Base-by-base conservation (phyloP, 768 basidiomycete species). In the Tremella fuciformis region DNA sequence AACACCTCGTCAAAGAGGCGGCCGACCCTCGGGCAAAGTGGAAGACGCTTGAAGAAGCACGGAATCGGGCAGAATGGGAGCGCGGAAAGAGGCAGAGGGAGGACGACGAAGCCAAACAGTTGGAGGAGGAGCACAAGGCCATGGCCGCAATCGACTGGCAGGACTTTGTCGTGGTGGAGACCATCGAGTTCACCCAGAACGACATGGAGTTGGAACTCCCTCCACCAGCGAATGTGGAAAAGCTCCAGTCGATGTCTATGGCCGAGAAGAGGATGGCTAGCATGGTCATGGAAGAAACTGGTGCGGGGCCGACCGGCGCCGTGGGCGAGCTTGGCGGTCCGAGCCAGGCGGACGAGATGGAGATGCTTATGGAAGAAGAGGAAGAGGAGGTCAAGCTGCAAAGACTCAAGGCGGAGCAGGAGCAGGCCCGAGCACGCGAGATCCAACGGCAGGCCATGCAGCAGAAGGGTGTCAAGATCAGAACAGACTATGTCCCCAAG, bases 81-180 rank as follows among this genome's bases (percentile, higher is more conserved):
- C 84, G 84, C 65, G 80, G 85, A 65, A 88, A 88, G 74, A 80
- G 86, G 47, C 90, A 93, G 73, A 84, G 87, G 76, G 87, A 89
- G 59, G 88, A 89, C 78, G 87, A 86, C 74, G 83, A 87, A 39
- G 83, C 89, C 64, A 91, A 96, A 69, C 90, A 98, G 65, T 85
- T 88, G 68, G 94, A 94, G 67, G 91, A 91, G 55, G 91, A 96
- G 71, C 82, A 86, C 79, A 82, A 90, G 85, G 94, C 93, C 3
- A 93, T 96, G 71, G 90, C 91, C 44, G 90, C 93, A 74, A 97
- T 99, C 67, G 96, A 99, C 74, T 99, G 96, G 96, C 91, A 99
- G 71, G 96, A 98, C 74, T 98, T 96, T 79, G 91, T 92, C 40
- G 90, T 96, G 56, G 96, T 97, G 6, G 91, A 97, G 74, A 75